Evolutionary conservation across 2,329 filamentous ascomycete genomes (phyloP), one percentile per base, ranked within the genome.

Genomic region (Trichoderma sp.): DNA sequence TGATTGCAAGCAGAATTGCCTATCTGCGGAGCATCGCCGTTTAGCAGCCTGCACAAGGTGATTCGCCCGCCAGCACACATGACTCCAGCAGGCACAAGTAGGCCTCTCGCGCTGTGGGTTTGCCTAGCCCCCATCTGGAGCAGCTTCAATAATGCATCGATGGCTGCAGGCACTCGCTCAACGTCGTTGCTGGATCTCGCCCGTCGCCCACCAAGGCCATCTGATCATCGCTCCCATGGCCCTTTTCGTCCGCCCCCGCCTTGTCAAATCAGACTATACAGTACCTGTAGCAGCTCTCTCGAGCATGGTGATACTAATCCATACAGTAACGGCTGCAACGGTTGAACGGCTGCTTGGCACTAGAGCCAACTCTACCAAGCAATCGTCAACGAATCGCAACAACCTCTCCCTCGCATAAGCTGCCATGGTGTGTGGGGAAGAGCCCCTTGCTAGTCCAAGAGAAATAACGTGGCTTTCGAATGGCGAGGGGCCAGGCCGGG

Each of bases 391-490:
- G 61, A 65, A 65, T 65, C 61, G 37, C 37, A 56, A 39, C 37
- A n/a, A 2, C 11, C 3, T 58, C 52, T 46, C 39, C 26, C n/a
- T 32, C 37, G 21, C 54, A 21, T 54, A 56, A 18, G 21, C 30
- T 18, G 21, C 52, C 43, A 51, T 60, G 65, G 65, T 60, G 65
- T 67, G 65, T 59, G 56, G 65, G 49, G 55, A 52, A 43, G 49
- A 52, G 32, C 55, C 26, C 65, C 55, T 60, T 49, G 66, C 59
- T 55, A 37, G 34, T 37, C 46, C 66, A 58, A 58, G 59, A 46
- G 59, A 64, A 68, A 68, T 39, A 68, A 68, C 66, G 66, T 68
- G 66, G 66, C 66, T 68, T 61, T 60, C 26, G 28, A 59, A 46
- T 39, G 16, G 26, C 21, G 39, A 28, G 55, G 63, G n/a, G 11